phyloP scores from a whole-genome alignment of 2,329 filamentous ascomycete species.

The Sporothrix pallida region DNA sequence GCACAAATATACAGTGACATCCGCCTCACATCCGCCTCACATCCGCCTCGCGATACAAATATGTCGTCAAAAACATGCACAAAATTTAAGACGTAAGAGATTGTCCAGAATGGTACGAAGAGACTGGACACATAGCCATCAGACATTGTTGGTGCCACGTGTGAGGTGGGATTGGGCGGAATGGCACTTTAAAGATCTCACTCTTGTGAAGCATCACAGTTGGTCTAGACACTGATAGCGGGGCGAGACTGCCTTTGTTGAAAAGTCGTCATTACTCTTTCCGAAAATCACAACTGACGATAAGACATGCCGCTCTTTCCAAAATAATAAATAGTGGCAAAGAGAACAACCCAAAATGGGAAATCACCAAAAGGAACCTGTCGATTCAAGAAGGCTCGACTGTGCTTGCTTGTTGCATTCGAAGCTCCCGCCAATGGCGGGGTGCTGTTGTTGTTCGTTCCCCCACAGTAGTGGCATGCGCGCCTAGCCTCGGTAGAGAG shows the following conservation, averaged over 20 bases:
- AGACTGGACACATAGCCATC: too few species aligned
- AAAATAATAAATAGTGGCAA: neutral
- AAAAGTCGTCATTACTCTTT: neutral
- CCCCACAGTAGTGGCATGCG: slow-evolving; percentile 2
- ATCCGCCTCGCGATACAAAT: neutral
- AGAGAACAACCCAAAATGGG: neutral
- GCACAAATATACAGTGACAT: neutral
- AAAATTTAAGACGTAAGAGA: too few species aligned
- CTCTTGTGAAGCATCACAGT: neutral
- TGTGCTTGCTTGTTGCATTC: neutral
- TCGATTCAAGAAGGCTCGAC: slow-evolving; percentile 2
- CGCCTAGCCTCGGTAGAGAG: neutral
- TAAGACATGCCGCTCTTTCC: neutral
- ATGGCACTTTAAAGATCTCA: neutral
- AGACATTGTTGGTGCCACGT: neutral
- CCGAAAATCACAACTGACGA: neutral
- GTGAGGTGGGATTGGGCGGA: neutral
- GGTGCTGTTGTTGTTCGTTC: neutral
- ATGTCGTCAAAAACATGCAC: too few species aligned
- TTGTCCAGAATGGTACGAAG: too few species aligned
- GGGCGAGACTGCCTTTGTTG: too few species aligned
- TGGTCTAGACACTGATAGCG: neutral
- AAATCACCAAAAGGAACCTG: neutral
- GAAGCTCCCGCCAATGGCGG: neutral
- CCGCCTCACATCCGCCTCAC: neutral